Evolutionary conservation across 139 green algal genomes (phyloP), one percentile per base, ranked within the genome.

Genomic region (Spirogloea muscicola): DNA sequence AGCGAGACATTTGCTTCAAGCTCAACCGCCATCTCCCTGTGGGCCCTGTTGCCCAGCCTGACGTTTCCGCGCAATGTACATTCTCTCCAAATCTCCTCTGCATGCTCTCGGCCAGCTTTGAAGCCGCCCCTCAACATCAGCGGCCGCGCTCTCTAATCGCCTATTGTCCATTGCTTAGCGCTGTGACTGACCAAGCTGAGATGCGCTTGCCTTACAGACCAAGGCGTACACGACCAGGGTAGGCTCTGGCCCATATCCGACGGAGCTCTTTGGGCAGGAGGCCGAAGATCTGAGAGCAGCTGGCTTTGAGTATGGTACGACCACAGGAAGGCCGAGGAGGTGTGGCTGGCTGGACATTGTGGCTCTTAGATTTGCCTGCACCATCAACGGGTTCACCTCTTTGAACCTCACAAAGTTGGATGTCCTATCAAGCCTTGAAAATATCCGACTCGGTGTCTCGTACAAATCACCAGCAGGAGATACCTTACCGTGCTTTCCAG

Each of bases 331-430:
- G 10, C 94, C 95, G 10, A 81, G 95, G 18, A 85, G 95, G 31
- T 92, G 96, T 40, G 95, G 95, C 36, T 99, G 95, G 95, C 89
- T 99, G 67, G 95, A 99, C 84, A 90, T 98, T 13, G 88, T 95
- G 4, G 92, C 92, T 0, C 86, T 99, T 52, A 85, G 84, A 49
- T 99, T 96, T 74, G 89, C 74, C 2, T 84, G 72, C 87, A 88
- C 82, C 49, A 94, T 98, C 82, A 99, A 99, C 79, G 95, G 94
- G 31, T 84, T 98, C 63, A 97, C 90, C 0, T 87, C 94, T 77
- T 77, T 99, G 29, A 98, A 98, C 90, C 83, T 99, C 3, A 99
- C 95, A 55, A 99, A 99, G 89, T 89, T 99, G 55, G 95, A 99
- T 58, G 92, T 97, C 65, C 83, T 99, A 16, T 88, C 74, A 29